A percentile compares a stretch with the other conserved stretches of the same genome.
phyloP scores from a whole-genome alignment of 257 asterid genomes.

The Ilex aquifolium region DNA sequence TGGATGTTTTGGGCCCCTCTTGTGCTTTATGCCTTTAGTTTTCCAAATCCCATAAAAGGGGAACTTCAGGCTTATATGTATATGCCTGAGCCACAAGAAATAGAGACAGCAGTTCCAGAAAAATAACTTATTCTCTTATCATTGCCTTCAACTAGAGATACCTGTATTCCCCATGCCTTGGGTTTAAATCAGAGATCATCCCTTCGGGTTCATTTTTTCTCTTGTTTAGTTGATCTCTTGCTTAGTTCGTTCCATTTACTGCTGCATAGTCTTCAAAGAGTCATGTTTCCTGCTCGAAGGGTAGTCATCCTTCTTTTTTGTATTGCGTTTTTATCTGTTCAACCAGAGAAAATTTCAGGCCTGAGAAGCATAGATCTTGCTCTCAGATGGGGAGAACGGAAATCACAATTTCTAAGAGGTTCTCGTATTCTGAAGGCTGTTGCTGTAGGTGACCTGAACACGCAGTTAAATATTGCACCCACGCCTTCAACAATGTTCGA shows the following conservation, averaged over 20 bases:
- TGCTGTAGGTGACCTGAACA: slow-evolving; percentile 33
- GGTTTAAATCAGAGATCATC: too few relatives aligned
- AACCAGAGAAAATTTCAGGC: slow-evolving; percentile 38
- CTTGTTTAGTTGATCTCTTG: too few relatives aligned
- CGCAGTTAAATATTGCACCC: slow-evolving; percentile 42
- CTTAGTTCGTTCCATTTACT: too few relatives aligned
- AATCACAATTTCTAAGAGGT: slow-evolving; percentile 11
- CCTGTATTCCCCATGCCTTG: not conserved
- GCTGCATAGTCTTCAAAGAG: slow-evolving; percentile 11
- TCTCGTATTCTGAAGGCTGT: slow-evolving; percentile 28
- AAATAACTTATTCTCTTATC: slow-evolving; percentile 19
- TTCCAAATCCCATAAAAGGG: slow-evolving; percentile 32
- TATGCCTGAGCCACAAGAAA: slow-evolving; percentile 11
- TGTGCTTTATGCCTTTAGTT: slow-evolving; percentile 54
- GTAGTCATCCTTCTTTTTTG: slow-evolving; percentile 34
- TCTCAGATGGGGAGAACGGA: slow-evolving; percentile 29
- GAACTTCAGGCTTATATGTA: slow-evolving; percentile 22
- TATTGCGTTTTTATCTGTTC: slow-evolving; percentile 35
- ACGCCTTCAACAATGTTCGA: slow-evolving; percentile 47
- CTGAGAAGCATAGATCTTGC: slow-evolving; percentile 43
- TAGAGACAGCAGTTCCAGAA: slow-evolving; percentile 17
- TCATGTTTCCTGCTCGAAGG: slow-evolving; percentile 35
- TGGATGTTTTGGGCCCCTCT: slow-evolving; percentile 33
- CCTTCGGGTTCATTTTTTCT: too few relatives aligned
- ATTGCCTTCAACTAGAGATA: slow-evolving; percentile 12